Base-by-base conservation (phyloP, 2,329 filamentous ascomycete species). In the Aschersonia sp. region DNA sequence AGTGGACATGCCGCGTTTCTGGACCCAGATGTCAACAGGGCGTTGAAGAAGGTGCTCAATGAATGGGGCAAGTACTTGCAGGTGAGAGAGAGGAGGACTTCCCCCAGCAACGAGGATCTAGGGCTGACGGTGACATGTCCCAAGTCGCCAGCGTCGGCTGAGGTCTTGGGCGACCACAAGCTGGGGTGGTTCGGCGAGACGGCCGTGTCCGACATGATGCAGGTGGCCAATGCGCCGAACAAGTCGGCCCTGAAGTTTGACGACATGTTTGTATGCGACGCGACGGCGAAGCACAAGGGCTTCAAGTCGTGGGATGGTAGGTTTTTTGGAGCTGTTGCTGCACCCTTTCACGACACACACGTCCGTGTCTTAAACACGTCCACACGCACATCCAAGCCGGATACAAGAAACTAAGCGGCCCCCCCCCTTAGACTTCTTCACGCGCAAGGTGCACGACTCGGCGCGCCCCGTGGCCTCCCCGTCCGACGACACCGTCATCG, bases 231-330 rank as follows among this genome's bases (percentile, higher is more conserved):
- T 51, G 63, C 62, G 4, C 68, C 72, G 0, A 55, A 60, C 20
- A 55, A 63, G 46, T 65, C 71, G 0, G 48, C 53, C 20, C 59
- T 70, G 56, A 68, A 61, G 45, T 82, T 82, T 50, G 71, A 81
- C 49, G 70, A 82, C 20, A 69, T 82, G 56, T 84, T 75, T 59
- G 53, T 72, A 20, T 84, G 80, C 57, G 74, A 84, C 42, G 71
- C 77, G 0, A 61, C 58, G 0, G 66, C 68, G 4, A 62, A 73
- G 53, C 59, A 80, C 56, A 70, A 76, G 52, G 81, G 82, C 20
- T 85, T 69, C 65, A 74, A 69, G 48, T 83, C 78, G 0, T 85
- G 82, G 82, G 82, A 86, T 50, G 67, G 71, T 72, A 58, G 57
- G 59, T 30, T 20, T 20, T 20, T 20, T 20, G 20, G 20, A 20